Percentiles rank a stretch among this genome's conserved stretches.
Evolutionary conservation across 306 rosid genomes (phyloP).

Genomic region (Trifolium fragiferum): DNA sequence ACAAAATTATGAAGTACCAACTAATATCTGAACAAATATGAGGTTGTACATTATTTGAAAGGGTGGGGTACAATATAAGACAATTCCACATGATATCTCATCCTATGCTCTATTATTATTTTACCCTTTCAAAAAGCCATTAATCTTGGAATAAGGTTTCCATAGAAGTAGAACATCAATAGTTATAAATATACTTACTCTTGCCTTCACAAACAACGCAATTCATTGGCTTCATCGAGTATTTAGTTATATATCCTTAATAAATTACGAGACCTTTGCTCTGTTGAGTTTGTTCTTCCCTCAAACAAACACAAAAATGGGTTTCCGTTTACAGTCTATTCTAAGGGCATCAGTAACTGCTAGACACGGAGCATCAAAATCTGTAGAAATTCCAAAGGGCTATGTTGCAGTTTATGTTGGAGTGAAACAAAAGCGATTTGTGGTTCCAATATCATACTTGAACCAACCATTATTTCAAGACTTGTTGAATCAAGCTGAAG

Average conservation of each 20-base stretch:
- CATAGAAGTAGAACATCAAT: background rate
- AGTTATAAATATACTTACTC: background rate
- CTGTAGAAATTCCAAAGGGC: conserved; percentile 47
- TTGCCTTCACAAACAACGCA: background rate
- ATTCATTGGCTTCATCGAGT: background rate
- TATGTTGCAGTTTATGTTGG: conserved; percentile 53
- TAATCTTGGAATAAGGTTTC: background rate
- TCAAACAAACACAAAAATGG: background rate
- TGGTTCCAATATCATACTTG: conserved; percentile 52
- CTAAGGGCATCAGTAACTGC: background rate
- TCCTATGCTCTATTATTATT: background rate
- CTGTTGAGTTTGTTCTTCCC: background rate
- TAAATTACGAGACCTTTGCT: background rate
- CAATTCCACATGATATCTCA: background rate
- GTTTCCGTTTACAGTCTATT: no score
- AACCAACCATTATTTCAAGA: conserved; percentile 55
- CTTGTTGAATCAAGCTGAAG: conserved; percentile 37
- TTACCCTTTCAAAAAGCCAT: background rate
- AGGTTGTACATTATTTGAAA: background rate
- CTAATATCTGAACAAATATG: background rate
- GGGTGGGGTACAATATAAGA: background rate
- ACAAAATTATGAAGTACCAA: background rate
- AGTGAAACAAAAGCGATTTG: conserved; percentile 45
- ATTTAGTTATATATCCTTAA: background rate
- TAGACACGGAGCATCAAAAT: conserved; percentile 17